Base-by-base conservation (phyloP, 164 flowering plant species). In the Brasenia schreberi region DNA sequence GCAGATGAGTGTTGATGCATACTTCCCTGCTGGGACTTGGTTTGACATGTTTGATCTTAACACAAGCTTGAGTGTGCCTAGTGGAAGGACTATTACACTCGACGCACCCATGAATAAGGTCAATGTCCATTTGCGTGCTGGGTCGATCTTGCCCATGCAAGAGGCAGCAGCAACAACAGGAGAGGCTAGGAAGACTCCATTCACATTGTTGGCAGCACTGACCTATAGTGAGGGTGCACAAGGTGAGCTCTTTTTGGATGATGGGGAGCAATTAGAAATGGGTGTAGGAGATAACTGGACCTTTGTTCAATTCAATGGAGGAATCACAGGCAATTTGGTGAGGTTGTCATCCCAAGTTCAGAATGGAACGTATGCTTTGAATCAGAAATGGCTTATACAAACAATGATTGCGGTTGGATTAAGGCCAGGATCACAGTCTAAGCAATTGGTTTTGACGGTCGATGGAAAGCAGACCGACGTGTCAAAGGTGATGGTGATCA, bases 1-100 rank as follows among this genome's bases (percentile, higher is more conserved):
- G 64, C 81, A 74, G 6, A 70, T 56, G 52, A 68, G 84, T 7
- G 84, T 92, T 4, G 69, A 79, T 14, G 96, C 94, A 19, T 89
- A 89, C 72, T 85, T 92, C 66, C 96, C 96, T 0, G 74, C 76
- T 5, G 92, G 96, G 66, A 87, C 78, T 63, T 92, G 98, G 98
- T 86, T 86, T 63, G 75, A 76, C 66, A 74, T 89, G 23, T 87
- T 89, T 69, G 69, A 87, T 66, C 75, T 76, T 63, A 79, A 87
- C 0, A 23, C 71, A 0, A 70, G 80, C 3, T 23, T 23, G 19
- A 76, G 85, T 60, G 72, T 49, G 42, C 17, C 49, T 0, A 61
- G 76, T 4, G 97, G 96, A 17, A 56, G 49, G 52, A 42, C 66
- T 9, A 61, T 86, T 19, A 80, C 53, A 7, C 86, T 92, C 4